Evolutionary conservation across 2,329 filamentous ascomycete genomes (phyloP).

Genomic region (Sclerotiophoma versabilis): DNA sequence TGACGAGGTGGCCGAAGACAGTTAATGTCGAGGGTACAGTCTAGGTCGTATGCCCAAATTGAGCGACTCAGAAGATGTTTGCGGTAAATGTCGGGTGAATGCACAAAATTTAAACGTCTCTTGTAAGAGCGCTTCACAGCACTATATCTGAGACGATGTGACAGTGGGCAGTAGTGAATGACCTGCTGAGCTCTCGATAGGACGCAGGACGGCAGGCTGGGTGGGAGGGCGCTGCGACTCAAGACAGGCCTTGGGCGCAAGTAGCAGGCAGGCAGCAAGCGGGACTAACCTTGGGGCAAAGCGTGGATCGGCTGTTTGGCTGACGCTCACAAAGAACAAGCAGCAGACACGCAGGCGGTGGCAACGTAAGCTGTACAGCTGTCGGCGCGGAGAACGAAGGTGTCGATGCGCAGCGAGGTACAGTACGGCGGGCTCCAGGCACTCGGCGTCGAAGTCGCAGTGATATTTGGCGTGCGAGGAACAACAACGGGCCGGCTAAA

Average conservation of each 20-base stretch:
- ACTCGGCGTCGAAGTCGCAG: constrained; percentile 29
- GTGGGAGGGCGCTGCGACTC: constrained; percentile 14
- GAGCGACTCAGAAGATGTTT: constrained; percentile 2
- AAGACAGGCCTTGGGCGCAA: constrained; percentile 22
- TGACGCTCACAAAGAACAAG: constrained; percentile 10
- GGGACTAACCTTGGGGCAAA: constrained; percentile 37
- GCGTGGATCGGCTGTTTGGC: constrained; percentile 20
- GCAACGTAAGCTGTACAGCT: constrained; percentile 17
- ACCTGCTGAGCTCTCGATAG: constrained; percentile 1
- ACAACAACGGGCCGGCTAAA: constrained; percentile 33
- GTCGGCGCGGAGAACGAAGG: constrained; percentile 18
- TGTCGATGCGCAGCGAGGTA: constrained; percentile 27
- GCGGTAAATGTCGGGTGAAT: constrained; percentile 7
- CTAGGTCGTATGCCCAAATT: not conserved
- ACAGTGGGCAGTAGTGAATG: constrained; percentile 5
- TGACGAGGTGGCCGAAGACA: constrained; percentile 3
- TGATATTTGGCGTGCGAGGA: constrained; percentile 26
- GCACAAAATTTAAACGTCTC: not conserved
- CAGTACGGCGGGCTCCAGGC: constrained; percentile 38
- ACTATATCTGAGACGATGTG: not conserved
- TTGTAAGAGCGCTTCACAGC: constrained; percentile 3
- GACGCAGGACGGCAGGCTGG: constrained; percentile 10
- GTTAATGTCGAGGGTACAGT: not conserved
- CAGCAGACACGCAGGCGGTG: constrained; percentile 16
- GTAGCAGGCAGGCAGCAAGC: constrained; percentile 23